A percentile compares a stretch with the other conserved stretches of the same genome.
phyloP scores from a whole-genome alignment of 257 asterid genomes.

The Ophiorrhiza pumila region DNA sequence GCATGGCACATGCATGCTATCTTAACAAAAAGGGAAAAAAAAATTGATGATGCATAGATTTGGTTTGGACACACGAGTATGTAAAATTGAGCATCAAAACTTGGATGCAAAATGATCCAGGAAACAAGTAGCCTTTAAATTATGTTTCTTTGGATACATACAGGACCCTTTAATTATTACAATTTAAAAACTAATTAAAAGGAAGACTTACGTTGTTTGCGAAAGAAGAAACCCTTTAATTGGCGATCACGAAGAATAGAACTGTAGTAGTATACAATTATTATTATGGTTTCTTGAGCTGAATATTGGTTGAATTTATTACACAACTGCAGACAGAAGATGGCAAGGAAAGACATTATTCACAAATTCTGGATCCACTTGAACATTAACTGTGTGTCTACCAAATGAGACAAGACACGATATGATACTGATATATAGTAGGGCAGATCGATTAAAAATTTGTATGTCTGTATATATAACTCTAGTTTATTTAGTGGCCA shows the following conservation, averaged over 20 bases:
- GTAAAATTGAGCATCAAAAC: too few species aligned
- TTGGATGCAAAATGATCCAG: not conserved
- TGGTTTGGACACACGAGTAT: not conserved
- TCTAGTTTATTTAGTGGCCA: not conserved
- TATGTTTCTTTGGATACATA: too few species aligned
- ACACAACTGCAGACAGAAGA: not conserved
- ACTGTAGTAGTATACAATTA: too few species aligned
- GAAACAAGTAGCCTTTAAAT: too few species aligned
- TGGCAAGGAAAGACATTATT: not conserved
- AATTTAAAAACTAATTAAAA: too few species aligned
- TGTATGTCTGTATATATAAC: not conserved
- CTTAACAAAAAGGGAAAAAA: too few species aligned
- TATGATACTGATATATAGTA: not conserved
- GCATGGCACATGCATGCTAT: too few species aligned
- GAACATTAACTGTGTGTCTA: not conserved
- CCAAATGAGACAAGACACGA: slow-evolving; percentile 16
- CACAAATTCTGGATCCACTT: slow-evolving; percentile 5
- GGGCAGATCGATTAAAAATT: not conserved
- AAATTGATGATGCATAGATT: too few species aligned
- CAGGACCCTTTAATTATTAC: too few species aligned
- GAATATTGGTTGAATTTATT: not conserved
- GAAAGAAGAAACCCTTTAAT: slow-evolving; percentile 3
- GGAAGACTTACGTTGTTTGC: not conserved
- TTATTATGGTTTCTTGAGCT: not conserved
- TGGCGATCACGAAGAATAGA: too few species aligned